Percentiles rank a stretch among this genome's conserved stretches.
These are phyloP conservation scores for Chloris gayana DNA, from an alignment of 176 grass and related monocot species.

Conservation along the genomic window DNA sequence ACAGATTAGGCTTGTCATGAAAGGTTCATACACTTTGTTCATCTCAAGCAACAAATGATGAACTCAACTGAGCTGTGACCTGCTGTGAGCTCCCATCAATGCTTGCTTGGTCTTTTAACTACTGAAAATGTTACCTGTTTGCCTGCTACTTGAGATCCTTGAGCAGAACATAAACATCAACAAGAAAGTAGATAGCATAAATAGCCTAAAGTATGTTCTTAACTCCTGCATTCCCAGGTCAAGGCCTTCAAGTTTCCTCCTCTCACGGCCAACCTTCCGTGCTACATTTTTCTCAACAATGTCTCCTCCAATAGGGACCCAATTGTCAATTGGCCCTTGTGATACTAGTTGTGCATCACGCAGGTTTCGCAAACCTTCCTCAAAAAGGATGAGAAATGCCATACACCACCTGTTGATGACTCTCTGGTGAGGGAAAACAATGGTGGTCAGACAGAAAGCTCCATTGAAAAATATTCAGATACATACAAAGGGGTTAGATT, in stretches of 20 bases:
- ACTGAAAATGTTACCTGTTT: conserved; percentile 41
- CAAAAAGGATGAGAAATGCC: conserved; percentile 86
- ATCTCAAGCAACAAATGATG: conserved; percentile 26
- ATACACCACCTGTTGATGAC: conserved; percentile 79
- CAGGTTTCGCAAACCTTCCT: conserved; percentile 58
- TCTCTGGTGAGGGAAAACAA: conserved; percentile 49
- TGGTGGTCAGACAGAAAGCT: conserved; percentile 3
- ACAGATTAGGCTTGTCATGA: neutral
- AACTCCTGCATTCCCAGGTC: conserved; percentile 95
- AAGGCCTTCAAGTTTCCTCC: conserved; percentile 66
- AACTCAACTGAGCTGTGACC: neutral
- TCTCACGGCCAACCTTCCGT: conserved; percentile 25
- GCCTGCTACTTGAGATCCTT: conserved; percentile 86
- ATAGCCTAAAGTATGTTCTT: conserved; percentile 89
- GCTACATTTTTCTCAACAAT: conserved; percentile 39
- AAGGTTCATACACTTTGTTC: conserved; percentile 38
- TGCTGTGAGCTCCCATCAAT: neutral
- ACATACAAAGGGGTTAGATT: conserved; percentile 9
- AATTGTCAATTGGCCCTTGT: conserved; percentile 39
- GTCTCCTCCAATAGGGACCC: conserved; percentile 49
- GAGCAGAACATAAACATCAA: conserved; percentile 98
- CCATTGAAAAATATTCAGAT: neutral
- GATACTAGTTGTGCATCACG: conserved; percentile 25
- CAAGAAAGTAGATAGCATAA: conserved; percentile 85
- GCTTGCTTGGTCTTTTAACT: conserved; percentile 26